These are phyloP conservation scores for Lachnellula subtilissima DNA, from an alignment of 2,329 filamentous ascomycete genomes.

Conservation along the genomic window DNA sequence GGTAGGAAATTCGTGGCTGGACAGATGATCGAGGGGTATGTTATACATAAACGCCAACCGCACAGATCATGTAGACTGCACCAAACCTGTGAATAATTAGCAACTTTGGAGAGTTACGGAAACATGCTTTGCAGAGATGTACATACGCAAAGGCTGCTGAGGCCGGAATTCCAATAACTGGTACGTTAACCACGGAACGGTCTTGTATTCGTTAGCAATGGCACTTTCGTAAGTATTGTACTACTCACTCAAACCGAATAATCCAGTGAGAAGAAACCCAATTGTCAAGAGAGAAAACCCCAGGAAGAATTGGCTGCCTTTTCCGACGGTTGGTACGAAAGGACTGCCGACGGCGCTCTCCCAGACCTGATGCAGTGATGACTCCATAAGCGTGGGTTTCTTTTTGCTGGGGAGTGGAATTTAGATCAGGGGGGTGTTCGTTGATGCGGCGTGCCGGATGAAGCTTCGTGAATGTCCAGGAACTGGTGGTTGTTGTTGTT, in stretches of 20 bases:
- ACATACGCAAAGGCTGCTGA: slow-evolving; percentile 86
- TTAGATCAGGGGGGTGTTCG: neutral
- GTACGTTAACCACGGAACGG: slow-evolving; percentile 72
- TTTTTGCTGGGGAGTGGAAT: neutral
- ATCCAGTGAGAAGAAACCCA: slow-evolving; percentile 67
- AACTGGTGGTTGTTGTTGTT: neutral
- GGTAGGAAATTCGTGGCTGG: slow-evolving; percentile 21
- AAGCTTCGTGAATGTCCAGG: neutral
- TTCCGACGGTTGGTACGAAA: slow-evolving; percentile 74
- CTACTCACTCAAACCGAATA: slow-evolving; percentile 78
- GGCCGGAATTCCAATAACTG: slow-evolving; percentile 76
- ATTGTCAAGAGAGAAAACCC: slow-evolving; percentile 70
- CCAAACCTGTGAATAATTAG: slow-evolving; percentile 61
- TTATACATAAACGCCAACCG: slow-evolving; percentile 94
- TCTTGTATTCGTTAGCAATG: slow-evolving; percentile 47
- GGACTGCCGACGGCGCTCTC: slow-evolving; percentile 84
- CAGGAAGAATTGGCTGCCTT: slow-evolving; percentile 77
- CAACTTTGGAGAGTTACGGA: neutral
- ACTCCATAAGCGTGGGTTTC: slow-evolving; percentile 57
- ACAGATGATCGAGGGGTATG: slow-evolving; percentile 13
- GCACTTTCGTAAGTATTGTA: neutral
- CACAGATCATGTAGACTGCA: slow-evolving; percentile 97
- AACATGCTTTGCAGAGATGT: neutral
- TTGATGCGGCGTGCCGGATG: neutral
- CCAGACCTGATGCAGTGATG: slow-evolving; percentile 85